These are phyloP conservation scores for Fusarium sp. DNA, from an alignment of 2,329 filamentous ascomycete species.

Conservation along the genomic window DNA sequence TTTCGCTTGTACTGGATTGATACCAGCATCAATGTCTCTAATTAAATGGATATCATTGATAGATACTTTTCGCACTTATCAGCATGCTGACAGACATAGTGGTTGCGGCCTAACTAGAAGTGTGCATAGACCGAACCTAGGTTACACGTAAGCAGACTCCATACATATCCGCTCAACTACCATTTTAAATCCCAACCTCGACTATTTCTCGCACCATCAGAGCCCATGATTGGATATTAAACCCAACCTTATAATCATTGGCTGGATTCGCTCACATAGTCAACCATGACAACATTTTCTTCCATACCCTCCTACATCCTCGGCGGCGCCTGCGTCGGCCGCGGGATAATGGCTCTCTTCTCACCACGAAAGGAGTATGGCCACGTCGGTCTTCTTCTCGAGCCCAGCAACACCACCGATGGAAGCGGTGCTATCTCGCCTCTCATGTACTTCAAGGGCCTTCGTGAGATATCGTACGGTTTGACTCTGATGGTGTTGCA, in stretches of 20 bases:
- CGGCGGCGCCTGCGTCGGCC: conserved; percentile 41
- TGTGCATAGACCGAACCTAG: neutral
- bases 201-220: neutral
- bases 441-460: conserved; percentile 53
- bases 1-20: too few species aligned
- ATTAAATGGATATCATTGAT: neutral
- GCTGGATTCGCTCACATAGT: neutral
- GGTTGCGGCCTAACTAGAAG: neutral
- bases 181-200: neutral
- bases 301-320: conserved; percentile 43
- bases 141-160: conserved; percentile 11
- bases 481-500: conserved; percentile 48
- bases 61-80: neutral
- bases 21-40: neutral
- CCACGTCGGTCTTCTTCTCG: conserved; percentile 44
- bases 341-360: conserved; percentile 45
- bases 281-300: conserved; percentile 41
- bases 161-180: neutral
- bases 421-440: conserved; percentile 41
- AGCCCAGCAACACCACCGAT: neutral
- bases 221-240: neutral
- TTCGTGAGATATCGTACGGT: conserved; percentile 52
- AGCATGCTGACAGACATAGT: neutral
- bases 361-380: conserved; percentile 44
- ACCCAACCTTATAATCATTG: neutral